Conservation (phyloP, 768 basidiomycete genomes). For the Lactifluus hygrophoroides region DNA sequence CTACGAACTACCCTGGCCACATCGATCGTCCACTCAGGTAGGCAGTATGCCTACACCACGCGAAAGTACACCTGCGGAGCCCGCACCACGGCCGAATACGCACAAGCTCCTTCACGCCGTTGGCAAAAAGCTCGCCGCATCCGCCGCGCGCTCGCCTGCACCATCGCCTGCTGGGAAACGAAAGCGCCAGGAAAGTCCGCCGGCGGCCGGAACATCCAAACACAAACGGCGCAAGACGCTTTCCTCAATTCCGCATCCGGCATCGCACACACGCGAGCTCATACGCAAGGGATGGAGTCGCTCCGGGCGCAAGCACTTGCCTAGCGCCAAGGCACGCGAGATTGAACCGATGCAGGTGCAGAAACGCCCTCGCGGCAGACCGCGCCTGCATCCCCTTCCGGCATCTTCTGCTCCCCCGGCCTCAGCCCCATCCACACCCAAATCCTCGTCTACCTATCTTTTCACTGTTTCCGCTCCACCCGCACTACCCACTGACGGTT, state of each 20-base stretch:
- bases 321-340: slow-evolving; percentile 29
- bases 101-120: slow-evolving; percentile 41
- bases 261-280: slow-evolving; percentile 21
- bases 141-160: slow-evolving; percentile 30
- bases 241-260: background rate
- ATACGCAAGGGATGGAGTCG: slow-evolving; percentile 24
- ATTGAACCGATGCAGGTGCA: slow-evolving; percentile 21
- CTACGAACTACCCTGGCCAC: slow-evolving; percentile 64
- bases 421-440: background rate
- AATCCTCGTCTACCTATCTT: background rate
- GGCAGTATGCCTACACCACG: slow-evolving; percentile 37
- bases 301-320: slow-evolving; percentile 27
- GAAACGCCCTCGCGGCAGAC: slow-evolving; percentile 18
- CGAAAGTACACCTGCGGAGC: slow-evolving; percentile 31
- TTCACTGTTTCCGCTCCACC: slow-evolving; percentile 9
- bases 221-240: slow-evolving; percentile 42
- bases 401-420: background rate
- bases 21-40: slow-evolving; percentile 44
- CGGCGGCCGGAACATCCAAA: slow-evolving; percentile 22
- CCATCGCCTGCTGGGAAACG: slow-evolving; percentile 15
- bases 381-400: slow-evolving; percentile 11
- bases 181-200: slow-evolving; percentile 17
- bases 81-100: slow-evolving; percentile 39
- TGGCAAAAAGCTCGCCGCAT: slow-evolving; percentile 41
- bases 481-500: background rate